Conservation (phyloP, 345 rosid genomes). For the Eucalyptus regnans region DNA sequence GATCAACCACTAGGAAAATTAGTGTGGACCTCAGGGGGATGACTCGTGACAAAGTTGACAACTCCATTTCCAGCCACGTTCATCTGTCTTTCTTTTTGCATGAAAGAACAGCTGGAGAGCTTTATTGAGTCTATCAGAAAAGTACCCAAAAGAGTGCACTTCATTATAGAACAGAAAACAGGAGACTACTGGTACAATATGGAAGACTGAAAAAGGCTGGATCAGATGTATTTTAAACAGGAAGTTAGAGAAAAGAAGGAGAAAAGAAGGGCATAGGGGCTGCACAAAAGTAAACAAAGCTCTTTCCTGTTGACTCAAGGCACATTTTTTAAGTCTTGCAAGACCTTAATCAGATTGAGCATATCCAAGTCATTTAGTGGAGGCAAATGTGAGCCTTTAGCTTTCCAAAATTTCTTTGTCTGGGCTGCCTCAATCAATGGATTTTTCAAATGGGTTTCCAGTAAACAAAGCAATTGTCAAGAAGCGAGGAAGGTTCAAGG, state of each 20-base stretch:
- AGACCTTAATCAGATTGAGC: background rate
- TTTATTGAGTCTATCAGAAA: background rate
- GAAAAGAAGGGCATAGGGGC: background rate
- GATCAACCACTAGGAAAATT: background rate
- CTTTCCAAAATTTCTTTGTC: background rate
- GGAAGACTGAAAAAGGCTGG: background rate
- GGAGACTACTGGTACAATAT: background rate
- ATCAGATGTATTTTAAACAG: background rate
- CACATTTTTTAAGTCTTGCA: background rate
- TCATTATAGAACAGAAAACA: background rate
- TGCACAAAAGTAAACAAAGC: background rate
- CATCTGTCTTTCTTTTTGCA: background rate
- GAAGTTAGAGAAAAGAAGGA: background rate
- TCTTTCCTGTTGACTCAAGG: background rate
- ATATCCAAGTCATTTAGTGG: background rate
- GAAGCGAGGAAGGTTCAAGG: background rate
- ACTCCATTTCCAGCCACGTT: background rate
- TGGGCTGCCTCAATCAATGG: background rate
- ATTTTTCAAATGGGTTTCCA: background rate
- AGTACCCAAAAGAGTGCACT: background rate
- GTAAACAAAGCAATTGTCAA: background rate
- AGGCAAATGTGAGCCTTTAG: background rate
- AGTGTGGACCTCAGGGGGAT: background rate
- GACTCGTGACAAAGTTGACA: background rate
- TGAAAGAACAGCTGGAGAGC: background rate